These are phyloP conservation scores for Boletellus emodensis DNA, from an alignment of 768 basidiomycete genomes.

Conservation along the genomic window DNA sequence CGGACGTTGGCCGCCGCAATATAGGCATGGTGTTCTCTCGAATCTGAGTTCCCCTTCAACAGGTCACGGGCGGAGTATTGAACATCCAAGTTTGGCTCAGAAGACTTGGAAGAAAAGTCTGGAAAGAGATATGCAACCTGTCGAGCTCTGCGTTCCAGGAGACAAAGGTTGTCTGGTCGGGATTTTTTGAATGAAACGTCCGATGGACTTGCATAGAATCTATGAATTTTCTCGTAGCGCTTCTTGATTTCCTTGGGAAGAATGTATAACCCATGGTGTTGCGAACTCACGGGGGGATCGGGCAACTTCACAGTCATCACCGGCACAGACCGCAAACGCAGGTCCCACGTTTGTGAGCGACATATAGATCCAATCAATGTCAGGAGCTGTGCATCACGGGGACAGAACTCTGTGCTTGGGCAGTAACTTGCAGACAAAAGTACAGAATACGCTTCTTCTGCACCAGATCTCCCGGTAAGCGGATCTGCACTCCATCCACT, in stretches of 20 bases:
- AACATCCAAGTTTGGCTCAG: not conserved
- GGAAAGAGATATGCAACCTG: conserved; percentile 3
- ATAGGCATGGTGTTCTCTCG: conserved; percentile 9
- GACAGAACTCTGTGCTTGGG: conserved; percentile 35
- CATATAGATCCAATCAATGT: conserved; percentile 30
- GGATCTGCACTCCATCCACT: conserved; percentile 39
- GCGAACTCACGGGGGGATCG: conserved; percentile 11
- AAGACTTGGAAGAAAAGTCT: not conserved
- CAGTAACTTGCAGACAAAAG: conserved; percentile 34
- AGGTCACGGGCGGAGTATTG: conserved; percentile 5
- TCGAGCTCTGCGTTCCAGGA: conserved; percentile 8
- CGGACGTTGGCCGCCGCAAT: conserved; percentile 4
- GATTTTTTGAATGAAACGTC: not conserved
- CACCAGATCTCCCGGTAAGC: conserved; percentile 39
- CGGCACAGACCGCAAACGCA: conserved; percentile 5
- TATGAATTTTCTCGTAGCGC: conserved; percentile 16
- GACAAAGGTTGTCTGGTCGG: not conserved
- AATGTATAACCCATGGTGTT: conserved; percentile 29
- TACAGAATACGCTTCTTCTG: conserved; percentile 37
- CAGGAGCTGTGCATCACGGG: conserved; percentile 28
- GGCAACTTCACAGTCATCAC: too few species aligned
- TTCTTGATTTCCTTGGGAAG: conserved; percentile 28
- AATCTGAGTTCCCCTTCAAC: not conserved
- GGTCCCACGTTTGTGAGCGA: conserved; percentile 37
- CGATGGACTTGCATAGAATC: conserved; percentile 4